A percentile compares a stretch with the other conserved stretches of the same genome.
Evolutionary conservation across 768 basidiomycete genomes (phyloP).

Genomic region (Xerocomellus amylosporus): DNA sequence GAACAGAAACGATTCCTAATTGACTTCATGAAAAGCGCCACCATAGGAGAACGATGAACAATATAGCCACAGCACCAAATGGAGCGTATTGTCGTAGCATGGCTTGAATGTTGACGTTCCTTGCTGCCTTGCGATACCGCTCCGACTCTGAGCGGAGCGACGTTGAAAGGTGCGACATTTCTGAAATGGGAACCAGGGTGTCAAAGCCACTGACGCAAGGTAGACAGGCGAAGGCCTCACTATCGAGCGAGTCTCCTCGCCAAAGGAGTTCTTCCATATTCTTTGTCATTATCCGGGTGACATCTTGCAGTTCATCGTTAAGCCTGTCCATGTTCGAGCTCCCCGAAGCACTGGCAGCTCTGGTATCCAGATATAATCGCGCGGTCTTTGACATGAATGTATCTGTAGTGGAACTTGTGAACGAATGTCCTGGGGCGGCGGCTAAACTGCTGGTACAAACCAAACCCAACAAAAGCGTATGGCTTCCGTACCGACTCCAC

Average conservation of each 20-base stretch:
- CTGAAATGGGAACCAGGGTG: conserved; percentile 37
- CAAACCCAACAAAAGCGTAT: conserved; percentile 99
- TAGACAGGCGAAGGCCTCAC: conserved; percentile 46
- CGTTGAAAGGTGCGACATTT: conserved; percentile 95
- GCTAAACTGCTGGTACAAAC: conserved; percentile 45
- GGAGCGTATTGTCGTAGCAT: conserved; percentile 97
- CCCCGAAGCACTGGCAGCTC: conserved; percentile 71
- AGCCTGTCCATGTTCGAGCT: conserved; percentile 75
- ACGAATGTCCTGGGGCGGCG: background rate
- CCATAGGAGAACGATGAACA: conserved; percentile 74
- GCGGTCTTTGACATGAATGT: conserved; percentile 99
- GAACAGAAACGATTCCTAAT: conserved; percentile 12
- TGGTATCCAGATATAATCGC: conserved; percentile 89
- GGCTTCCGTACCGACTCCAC: conserved; percentile 91
- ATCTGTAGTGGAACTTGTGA: conserved; percentile 48
- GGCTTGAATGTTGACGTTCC: conserved; percentile 91
- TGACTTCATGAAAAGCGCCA: conserved; percentile 67
- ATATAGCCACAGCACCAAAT: conserved; percentile 73
- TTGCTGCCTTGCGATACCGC: conserved; percentile 93
- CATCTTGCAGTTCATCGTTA: conserved; percentile 96
- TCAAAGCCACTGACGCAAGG: background rate
- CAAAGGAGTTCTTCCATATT: conserved; percentile 99
- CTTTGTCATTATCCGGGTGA: conserved; percentile 99
- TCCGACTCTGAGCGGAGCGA: conserved; percentile 94
- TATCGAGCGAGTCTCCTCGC: conserved; percentile 95